Percentiles rank a stretch among this genome's conserved stretches.
These are phyloP conservation scores for Cucumis variabilis DNA, from an alignment of 331 rosid species.

Conservation along the genomic window DNA sequence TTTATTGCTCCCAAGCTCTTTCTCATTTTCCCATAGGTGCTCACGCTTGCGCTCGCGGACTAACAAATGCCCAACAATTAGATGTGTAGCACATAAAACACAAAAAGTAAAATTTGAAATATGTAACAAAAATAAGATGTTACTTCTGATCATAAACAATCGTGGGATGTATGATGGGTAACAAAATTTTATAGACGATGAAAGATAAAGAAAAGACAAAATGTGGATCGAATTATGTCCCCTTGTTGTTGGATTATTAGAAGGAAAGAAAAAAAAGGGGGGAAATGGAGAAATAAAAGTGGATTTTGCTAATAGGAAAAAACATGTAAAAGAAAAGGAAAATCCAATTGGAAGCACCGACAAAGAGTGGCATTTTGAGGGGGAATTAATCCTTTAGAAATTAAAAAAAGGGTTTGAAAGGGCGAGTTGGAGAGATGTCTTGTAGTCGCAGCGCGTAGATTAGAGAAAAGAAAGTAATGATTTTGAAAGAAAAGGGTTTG, in stretches of 20 bases:
- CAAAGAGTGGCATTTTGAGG: neutral
- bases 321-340: neutral
- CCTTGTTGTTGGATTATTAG: neutral
- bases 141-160: too few species aligned
- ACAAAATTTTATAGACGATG: neutral
- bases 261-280: neutral
- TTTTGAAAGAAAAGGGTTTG: constrained; percentile 4
- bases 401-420: neutral
- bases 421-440: neutral
- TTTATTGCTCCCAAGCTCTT: too few species aligned
- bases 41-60: too few species aligned
- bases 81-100: too few species aligned
- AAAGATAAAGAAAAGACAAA: neutral
- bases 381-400: neutral
- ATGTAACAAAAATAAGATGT: too few species aligned
- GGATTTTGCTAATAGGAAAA: neutral
- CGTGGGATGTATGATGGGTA: too few species aligned
- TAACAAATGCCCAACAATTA: too few species aligned
- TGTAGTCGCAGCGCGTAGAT: constrained; percentile 29
- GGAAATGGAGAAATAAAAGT: neutral
- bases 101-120: too few species aligned
- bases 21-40: too few species aligned
- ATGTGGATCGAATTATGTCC: neutral
- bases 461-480: neutral
- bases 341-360: constrained; percentile 20